Conservation (phyloP, 768 basidiomycete genomes). For the Heimioporus sp. region DNA sequence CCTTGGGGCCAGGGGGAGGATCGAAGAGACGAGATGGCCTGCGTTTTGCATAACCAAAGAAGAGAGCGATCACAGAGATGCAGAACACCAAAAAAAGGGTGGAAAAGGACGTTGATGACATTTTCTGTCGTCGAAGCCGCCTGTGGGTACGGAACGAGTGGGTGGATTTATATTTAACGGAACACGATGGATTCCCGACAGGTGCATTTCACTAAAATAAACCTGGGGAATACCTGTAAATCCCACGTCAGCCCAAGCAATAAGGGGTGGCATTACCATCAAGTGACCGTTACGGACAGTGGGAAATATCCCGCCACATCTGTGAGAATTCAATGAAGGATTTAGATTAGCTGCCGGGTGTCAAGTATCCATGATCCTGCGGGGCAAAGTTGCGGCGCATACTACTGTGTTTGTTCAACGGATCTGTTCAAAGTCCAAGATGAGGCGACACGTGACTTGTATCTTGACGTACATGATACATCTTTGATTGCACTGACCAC, state of each 20-base stretch:
- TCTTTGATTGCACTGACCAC: not conserved
- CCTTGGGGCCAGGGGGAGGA: slow-evolving; percentile 31
- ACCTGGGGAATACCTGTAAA: slow-evolving; percentile 1
- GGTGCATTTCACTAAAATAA: slow-evolving; percentile 8
- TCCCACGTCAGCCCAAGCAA: not conserved
- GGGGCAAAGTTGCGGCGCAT: too few species aligned
- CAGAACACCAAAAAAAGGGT: slow-evolving; percentile 5
- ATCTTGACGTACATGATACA: not conserved
- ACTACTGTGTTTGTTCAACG: too few species aligned
- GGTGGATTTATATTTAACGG: slow-evolving; percentile 17
- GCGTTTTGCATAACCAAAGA: slow-evolving; percentile 10
- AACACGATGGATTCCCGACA: not conserved
- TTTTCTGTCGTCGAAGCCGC: not conserved
- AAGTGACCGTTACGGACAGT: not conserved
- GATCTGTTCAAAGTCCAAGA: too few species aligned
- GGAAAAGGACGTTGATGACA: slow-evolving; percentile 5
- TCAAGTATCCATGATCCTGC: too few species aligned
- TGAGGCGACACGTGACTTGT: slow-evolving; percentile 8
- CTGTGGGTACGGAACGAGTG: not conserved
- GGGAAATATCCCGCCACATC: not conserved
- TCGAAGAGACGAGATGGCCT: slow-evolving; percentile 1
- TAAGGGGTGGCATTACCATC: not conserved
- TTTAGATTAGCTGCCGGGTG: too few species aligned
- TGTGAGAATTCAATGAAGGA: too few species aligned
- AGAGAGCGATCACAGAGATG: slow-evolving; percentile 7